Base-by-base conservation (phyloP, 2,329 filamentous ascomycete species). In the Alternaria infectoria region DNA sequence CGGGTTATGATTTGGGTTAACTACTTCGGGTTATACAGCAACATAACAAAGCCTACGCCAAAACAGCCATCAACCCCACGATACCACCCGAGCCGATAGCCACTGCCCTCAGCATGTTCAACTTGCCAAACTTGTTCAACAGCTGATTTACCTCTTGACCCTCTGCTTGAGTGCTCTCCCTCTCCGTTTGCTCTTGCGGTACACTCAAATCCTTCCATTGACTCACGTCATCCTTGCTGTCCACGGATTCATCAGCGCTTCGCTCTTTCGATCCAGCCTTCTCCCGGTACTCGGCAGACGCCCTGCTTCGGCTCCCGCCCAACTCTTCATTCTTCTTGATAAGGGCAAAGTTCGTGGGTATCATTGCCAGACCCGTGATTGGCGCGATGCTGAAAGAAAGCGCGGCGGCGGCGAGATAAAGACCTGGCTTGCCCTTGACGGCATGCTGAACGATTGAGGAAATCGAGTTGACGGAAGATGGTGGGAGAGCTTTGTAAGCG, bases 141-240 rank as follows among this genome's bases (percentile, higher is more conserved):
- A 76, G 54, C 26, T 45, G 44, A 30, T 43, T 45, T 0, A 72
- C 71, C 58, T 72, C 65, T 54, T 61, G 52, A 25, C 74, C 72
- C 23, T 74, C 64, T 28, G 67, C 58, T 15, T 30, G 19, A 6
- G 54, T 65, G n/a, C 59, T 66, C 10, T 70, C 46, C 51, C 52
- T 57, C 45, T 21, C 5, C 30, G 71, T 75, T 47, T 61, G 54
- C 49, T 61, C 66, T 49, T 72, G 66, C 28, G 74, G 73, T 25
- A 46, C 65, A 50, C 73, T 76, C 54, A 72, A 15, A 63, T 77
- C 75, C n/a, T 47, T 67, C 67, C 66, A 75, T 60, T 77, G 71
- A 57, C 66, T 74, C 6, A 72, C 51, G 56, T 75, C 74, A 8
- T 65, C 64, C 25, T 75, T 62, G 10, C 68, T 64, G 28, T 71